These are phyloP conservation scores for Penicillium nordicum DNA, from an alignment of 2,329 filamentous ascomycete species.

Conservation along the genomic window DNA sequence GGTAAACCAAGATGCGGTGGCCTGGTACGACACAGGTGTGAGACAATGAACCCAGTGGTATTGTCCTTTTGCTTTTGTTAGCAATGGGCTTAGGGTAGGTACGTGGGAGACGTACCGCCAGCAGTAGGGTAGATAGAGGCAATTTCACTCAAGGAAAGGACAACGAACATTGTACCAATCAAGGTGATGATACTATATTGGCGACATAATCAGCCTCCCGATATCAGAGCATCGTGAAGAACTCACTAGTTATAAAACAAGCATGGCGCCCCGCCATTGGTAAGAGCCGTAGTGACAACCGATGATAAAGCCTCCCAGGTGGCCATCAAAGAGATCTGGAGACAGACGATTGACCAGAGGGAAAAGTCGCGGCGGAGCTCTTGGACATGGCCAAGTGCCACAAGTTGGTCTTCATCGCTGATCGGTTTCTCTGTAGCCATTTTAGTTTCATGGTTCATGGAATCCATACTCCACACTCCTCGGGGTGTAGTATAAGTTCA, in stretches of 20 bases:
- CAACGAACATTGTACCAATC: slow-evolving; percentile 40
- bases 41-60: slow-evolving; percentile 49
- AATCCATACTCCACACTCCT: slow-evolving; percentile 7
- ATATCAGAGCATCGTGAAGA: not conserved
- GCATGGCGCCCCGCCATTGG: slow-evolving; percentile 43
- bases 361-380: slow-evolving; percentile 40
- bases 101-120: slow-evolving; percentile 14
- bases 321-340: slow-evolving; percentile 51
- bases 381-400: slow-evolving; percentile 23
- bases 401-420: slow-evolving; percentile 23
- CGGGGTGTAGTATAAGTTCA: not conserved
- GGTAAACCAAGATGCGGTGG: slow-evolving; percentile 42
- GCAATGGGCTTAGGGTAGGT: not conserved
- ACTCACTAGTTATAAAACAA: slow-evolving; percentile 23
- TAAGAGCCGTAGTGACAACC: slow-evolving; percentile 45
- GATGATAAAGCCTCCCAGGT: slow-evolving; percentile 52
- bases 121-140: slow-evolving; percentile 34
- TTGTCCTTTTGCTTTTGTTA: slow-evolving; percentile 33
- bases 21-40: slow-evolving; percentile 32
- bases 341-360: slow-evolving; percentile 42
- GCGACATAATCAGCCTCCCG: not conserved
- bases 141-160: slow-evolving; percentile 42
- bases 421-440: slow-evolving; percentile 11
- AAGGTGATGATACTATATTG: slow-evolving; percentile 41
- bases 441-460: slow-evolving; percentile 6